A percentile compares a stretch with the other conserved stretches of the same genome.
Conservation (phyloP, 345 rosid genomes). For the Gossypium australe region DNA sequence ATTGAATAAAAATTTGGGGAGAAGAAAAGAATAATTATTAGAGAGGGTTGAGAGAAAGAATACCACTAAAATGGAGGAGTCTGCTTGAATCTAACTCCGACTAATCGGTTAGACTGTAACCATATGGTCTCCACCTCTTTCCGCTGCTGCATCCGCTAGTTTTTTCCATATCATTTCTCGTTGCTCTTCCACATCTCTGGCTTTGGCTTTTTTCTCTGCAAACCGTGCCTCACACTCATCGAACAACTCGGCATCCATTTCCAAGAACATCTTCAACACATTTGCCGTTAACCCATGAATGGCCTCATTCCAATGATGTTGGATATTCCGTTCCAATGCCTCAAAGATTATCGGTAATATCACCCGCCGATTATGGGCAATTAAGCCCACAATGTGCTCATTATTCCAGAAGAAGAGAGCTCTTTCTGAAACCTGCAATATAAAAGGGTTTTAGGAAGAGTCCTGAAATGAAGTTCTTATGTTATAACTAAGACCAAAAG, state of each 20-base stretch:
- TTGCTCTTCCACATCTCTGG: slow-evolving; percentile 55
- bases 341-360: slow-evolving; percentile 65
- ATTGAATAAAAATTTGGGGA: neutral
- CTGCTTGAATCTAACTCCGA: neutral
- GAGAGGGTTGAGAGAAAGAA: slow-evolving; percentile 24
- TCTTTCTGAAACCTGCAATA: slow-evolving; percentile 85
- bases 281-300: slow-evolving; percentile 75
- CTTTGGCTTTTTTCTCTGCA: slow-evolving; percentile 51
- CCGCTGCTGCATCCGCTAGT: slow-evolving; percentile 59
- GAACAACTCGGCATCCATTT: slow-evolving; percentile 71
- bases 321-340: slow-evolving; percentile 71
- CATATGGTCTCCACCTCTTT: slow-evolving; percentile 50
- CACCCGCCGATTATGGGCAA: slow-evolving; percentile 59
- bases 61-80: slow-evolving; percentile 27
- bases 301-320: slow-evolving; percentile 77
- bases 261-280: slow-evolving; percentile 74
- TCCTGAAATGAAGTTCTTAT: neutral
- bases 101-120: slow-evolving; percentile 30
- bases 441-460: slow-evolving; percentile 8
- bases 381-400: slow-evolving; percentile 72
- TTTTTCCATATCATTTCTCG: slow-evolving; percentile 69
- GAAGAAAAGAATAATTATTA: neutral
- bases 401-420: slow-evolving; percentile 90
- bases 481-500: neutral
- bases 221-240: slow-evolving; percentile 65